phyloP scores from a whole-genome alignment of 768 basidiomycete species.

The Flagelloscypha sp. region DNA sequence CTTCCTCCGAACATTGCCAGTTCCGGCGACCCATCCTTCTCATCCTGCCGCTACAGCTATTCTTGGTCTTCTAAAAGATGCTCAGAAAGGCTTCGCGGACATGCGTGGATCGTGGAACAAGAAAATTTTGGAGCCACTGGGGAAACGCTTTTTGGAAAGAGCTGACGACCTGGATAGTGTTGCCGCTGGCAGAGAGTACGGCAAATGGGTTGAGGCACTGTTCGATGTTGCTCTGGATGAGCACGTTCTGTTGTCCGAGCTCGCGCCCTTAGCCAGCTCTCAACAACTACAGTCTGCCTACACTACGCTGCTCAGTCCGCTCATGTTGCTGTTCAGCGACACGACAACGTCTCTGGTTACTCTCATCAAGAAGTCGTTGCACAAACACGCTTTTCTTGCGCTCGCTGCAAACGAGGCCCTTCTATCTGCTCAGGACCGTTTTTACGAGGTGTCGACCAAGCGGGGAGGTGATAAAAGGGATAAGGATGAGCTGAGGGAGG shows the following conservation, averaged over 20 bases:
- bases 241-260: conserved; percentile 52
- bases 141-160: conserved; percentile 59
- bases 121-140: conserved; percentile 67
- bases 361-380: conserved; percentile 69
- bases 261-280: conserved; percentile 50
- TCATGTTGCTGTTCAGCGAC: conserved; percentile 57
- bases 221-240: conserved; percentile 65
- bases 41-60: conserved; percentile 69
- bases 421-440: conserved; percentile 46
- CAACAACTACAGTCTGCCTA: conserved; percentile 51
- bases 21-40: conserved; percentile 75
- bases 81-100: conserved; percentile 76
- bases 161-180: conserved; percentile 64
- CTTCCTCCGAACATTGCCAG: conserved; percentile 63
- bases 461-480: conserved; percentile 34
- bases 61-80: conserved; percentile 58
- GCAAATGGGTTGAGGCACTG: conserved; percentile 60
- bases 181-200: conserved; percentile 60
- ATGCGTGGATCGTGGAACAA: conserved; percentile 77
- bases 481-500: conserved; percentile 65
- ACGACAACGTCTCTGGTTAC: conserved; percentile 54
- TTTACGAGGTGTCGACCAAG: conserved; percentile 56
- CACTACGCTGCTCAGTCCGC: conserved; percentile 51
- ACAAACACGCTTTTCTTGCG: conserved; percentile 74
- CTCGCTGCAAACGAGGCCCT: conserved; percentile 61